A percentile compares a stretch with the other conserved stretches of the same genome.
phyloP scores from a whole-genome alignment of 2,329 filamentous ascomycete genomes.

The Fusarium falciforme region DNA sequence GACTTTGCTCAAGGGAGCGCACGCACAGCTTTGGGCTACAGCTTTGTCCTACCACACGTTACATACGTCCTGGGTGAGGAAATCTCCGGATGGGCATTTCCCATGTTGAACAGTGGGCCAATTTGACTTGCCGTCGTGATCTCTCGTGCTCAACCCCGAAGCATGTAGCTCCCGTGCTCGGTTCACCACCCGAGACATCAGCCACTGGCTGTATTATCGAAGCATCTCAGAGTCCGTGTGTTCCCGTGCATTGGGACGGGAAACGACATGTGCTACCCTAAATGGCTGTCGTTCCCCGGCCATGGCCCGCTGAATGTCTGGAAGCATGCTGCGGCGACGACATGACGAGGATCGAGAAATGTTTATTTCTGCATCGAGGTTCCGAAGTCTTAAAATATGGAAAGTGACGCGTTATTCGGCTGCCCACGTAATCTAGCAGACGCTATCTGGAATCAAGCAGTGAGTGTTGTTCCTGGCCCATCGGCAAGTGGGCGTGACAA shows the following conservation, averaged over 20 bases:
- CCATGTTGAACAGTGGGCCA: neutral
- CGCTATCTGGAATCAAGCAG: neutral
- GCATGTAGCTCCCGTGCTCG: slow-evolving; percentile 4
- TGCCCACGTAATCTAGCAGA: neutral
- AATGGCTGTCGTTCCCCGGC: slow-evolving; percentile 1
- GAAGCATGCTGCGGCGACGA: neutral
- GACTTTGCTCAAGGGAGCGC: neutral
- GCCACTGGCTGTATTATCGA: slow-evolving; percentile 5
- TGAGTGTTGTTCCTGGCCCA: neutral
- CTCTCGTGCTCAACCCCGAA: neutral
- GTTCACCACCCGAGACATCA: slow-evolving; percentile 27
- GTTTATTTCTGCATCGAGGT: neutral
- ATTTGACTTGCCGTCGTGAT: neutral
- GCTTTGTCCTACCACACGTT: neutral
- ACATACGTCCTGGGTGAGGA: neutral
- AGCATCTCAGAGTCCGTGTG: slow-evolving; percentile 5
- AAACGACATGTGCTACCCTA: slow-evolving; percentile 21
- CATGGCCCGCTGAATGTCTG: slow-evolving; percentile 6
- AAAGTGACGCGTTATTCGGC: neutral
- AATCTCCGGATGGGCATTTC: neutral
- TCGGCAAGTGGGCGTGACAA: neutral
- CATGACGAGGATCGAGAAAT: neutral
- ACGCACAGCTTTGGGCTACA: neutral
- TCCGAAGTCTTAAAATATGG: neutral
- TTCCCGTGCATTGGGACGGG: neutral